A percentile compares a stretch with the other conserved stretches of the same genome.
phyloP scores from a whole-genome alignment of 345 rosid species.

The Eucalyptus melliodora region DNA sequence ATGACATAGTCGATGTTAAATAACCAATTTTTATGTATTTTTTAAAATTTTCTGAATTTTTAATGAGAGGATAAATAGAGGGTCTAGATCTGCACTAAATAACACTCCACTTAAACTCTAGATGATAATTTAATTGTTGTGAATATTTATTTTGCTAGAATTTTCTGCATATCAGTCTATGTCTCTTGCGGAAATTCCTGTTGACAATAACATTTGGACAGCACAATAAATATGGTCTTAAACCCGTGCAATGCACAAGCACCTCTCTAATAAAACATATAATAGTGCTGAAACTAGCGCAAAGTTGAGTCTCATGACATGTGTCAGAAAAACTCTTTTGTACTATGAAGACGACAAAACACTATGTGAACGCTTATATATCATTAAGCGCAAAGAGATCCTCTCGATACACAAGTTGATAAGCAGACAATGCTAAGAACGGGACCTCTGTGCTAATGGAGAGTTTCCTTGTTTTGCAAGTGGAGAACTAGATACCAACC shows the following conservation, averaged over 20 bases:
- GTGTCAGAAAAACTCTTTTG: no score
- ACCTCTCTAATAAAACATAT: neutral
- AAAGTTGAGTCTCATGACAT: no score
- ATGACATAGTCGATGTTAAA: no score
- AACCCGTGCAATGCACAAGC: accelerated
- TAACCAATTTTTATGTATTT: no score
- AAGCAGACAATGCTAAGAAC: neutral
- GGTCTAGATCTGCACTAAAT: no score
- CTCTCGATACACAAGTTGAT: neutral
- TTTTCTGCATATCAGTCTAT: no score
- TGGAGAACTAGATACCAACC: neutral
- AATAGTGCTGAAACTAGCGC: no score
- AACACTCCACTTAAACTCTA: no score
- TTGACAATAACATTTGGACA: neutral
- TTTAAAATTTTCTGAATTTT: no score
- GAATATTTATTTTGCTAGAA: no score
- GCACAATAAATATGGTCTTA: neutral
- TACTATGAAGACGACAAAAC: neutral
- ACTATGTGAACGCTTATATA: neutral
- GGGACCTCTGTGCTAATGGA: neutral
- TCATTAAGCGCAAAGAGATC: accelerated
- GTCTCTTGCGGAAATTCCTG: neutral
- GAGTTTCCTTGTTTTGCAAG: neutral
- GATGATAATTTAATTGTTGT: no score
- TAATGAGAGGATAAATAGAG: no score